phyloP scores from a whole-genome alignment of 1,284 basidiomycete species.

The Apiotrichum gracile region DNA sequence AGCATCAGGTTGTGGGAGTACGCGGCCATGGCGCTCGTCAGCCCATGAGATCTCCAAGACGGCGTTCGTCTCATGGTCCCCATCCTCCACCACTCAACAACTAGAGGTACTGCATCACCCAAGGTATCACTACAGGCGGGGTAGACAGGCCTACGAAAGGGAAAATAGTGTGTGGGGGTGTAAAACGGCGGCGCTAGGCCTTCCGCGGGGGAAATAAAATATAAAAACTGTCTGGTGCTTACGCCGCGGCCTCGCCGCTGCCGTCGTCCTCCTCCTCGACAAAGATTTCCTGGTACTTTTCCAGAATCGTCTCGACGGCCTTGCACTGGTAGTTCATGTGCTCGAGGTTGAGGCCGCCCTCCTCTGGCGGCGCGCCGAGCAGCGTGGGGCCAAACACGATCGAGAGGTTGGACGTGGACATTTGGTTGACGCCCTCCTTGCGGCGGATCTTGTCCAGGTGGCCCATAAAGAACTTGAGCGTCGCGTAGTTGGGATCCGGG shows the following conservation, averaged over 20 bases:
- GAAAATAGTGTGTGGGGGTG: not conserved
- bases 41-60: too few relatives aligned
- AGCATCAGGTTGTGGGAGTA: too few relatives aligned
- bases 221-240: not conserved
- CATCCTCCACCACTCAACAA: not conserved
- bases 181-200: too few relatives aligned
- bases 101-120: not conserved
- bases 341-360: conserved; percentile 50
- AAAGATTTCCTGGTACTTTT: conserved; percentile 80
- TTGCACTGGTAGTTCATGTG: conserved; percentile 64
- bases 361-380: conserved; percentile 58
- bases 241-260: not conserved
- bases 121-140: not conserved
- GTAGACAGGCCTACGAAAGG: too few relatives aligned
- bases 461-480: conserved; percentile 90
- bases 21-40: too few relatives aligned
- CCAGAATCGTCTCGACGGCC: conserved; percentile 78
- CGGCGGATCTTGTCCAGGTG: conserved; percentile 82
- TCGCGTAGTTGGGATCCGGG: conserved; percentile 96
- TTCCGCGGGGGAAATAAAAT: not conserved
- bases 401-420: conserved; percentile 88
- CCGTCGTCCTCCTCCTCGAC: conserved; percentile 56
- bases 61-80: too few relatives aligned
- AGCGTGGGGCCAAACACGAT: conserved; percentile 98
- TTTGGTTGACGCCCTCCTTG: conserved; percentile 74